A percentile compares a stretch with the other conserved stretches of the same genome.
Conservation (phyloP, 305 asterid species). For the Vinca major region DNA sequence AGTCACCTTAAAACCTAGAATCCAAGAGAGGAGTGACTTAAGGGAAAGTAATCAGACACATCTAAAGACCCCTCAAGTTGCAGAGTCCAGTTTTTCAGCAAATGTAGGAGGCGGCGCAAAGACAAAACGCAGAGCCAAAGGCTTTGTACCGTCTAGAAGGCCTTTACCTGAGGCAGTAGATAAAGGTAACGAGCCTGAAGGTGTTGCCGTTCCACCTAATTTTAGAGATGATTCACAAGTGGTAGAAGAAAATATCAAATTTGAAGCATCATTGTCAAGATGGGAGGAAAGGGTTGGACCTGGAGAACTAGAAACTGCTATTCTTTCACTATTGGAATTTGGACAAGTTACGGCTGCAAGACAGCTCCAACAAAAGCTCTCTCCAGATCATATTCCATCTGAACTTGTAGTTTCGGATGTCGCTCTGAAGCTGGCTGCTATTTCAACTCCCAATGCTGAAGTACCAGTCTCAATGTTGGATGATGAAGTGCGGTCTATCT, state of each 20-base stretch:
- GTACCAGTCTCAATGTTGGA: constrained; percentile 44
- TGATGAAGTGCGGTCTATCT: constrained; percentile 43
- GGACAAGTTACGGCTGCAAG: constrained; percentile 87
- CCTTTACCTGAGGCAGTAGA: constrained; percentile 49
- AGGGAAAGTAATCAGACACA: constrained; percentile 60
- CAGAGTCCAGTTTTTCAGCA: constrained; percentile 40
- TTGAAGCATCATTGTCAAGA: constrained; percentile 63
- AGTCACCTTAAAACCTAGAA: constrained; percentile 39
- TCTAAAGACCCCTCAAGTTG: constrained; percentile 37
- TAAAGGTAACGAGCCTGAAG: constrained; percentile 49
- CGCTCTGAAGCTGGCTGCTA: constrained; percentile 74
- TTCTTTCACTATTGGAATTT: constrained; percentile 86
- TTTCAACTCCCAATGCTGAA: constrained; percentile 59
- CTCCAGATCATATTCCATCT: constrained; percentile 67
- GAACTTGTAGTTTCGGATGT: constrained; percentile 67
- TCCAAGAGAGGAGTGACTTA: constrained; percentile 50
- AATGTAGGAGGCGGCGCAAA: constrained; percentile 40
- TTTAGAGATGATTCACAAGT: constrained; percentile 49
- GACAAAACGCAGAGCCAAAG: constrained; percentile 77
- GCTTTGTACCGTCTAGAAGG: constrained; percentile 60
- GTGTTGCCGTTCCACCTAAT: constrained; percentile 24
- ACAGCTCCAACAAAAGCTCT: constrained; percentile 81
- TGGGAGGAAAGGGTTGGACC: constrained; percentile 97
- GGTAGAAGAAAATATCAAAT: constrained; percentile 53
- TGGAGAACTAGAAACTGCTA: constrained; percentile 79